These are phyloP conservation scores for Penicillium sp. DNA, from an alignment of 2,329 filamentous ascomycete species.

Conservation along the genomic window DNA sequence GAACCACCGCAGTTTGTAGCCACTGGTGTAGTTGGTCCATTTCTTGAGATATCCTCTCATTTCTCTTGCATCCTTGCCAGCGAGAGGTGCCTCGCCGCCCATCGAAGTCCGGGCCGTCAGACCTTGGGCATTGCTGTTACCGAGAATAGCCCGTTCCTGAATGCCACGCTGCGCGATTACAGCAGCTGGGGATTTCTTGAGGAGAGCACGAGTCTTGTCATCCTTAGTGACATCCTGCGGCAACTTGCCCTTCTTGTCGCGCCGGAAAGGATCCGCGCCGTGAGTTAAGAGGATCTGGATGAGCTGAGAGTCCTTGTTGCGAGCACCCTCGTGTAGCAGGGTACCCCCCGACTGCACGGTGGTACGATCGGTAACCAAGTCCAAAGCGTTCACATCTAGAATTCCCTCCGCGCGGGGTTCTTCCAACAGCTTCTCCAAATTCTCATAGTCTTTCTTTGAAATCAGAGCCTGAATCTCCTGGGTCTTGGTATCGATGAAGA, in stretches of 20 bases:
- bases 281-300: conserved; percentile 91
- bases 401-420: conserved; percentile 84
- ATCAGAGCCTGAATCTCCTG: conserved; percentile 83
- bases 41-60: conserved; percentile 99
- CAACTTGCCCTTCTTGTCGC: conserved; percentile 92
- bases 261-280: conserved; percentile 91
- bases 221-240: conserved; percentile 97
- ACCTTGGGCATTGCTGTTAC: conserved; percentile 65
- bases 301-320: conserved; percentile 81
- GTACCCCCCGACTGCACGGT: conserved; percentile 87
- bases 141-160: conserved; percentile 94
- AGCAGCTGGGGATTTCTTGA: conserved; percentile 93
- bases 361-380: conserved; percentile 78
- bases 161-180: conserved; percentile 93
- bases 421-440: conserved; percentile 77
- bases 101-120: conserved; percentile 53
- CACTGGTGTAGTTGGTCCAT: conserved; percentile 98
- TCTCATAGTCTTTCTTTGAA: conserved; percentile 71
- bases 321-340: conserved; percentile 88
- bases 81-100: conserved; percentile 57
- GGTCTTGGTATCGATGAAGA: conserved; percentile 87
- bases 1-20: conserved; percentile 97
- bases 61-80: conserved; percentile 85
- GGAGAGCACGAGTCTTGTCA: conserved; percentile 81
- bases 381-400: conserved; percentile 88